A percentile compares a stretch with the other conserved stretches of the same genome.
phyloP scores from a whole-genome alignment of 768 basidiomycete species.

The Russula ochroleuca region DNA sequence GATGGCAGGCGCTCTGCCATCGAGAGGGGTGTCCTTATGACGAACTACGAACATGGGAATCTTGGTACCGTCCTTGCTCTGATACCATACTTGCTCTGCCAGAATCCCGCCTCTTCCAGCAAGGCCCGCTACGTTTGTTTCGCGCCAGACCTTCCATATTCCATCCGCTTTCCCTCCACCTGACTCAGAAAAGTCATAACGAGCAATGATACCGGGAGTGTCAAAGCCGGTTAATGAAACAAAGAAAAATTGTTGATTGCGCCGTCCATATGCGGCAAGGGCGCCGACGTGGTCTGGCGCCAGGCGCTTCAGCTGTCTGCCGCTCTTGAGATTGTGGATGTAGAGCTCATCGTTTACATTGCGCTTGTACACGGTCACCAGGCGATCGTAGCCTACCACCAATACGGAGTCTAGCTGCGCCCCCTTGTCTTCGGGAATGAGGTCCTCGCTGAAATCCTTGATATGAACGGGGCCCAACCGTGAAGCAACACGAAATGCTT shows the following conservation, averaged over 20 bases:
- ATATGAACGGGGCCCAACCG: constrained; percentile 28
- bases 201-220: constrained; percentile 60
- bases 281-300: constrained; percentile 66
- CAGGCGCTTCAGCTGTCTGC: constrained; percentile 51
- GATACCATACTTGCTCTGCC: constrained; percentile 72
- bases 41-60: constrained; percentile 85
- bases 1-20: constrained; percentile 71
- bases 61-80: constrained; percentile 71
- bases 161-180: constrained; percentile 37
- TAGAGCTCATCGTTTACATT: constrained; percentile 83
- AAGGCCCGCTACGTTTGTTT: constrained; percentile 56
- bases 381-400: constrained; percentile 50
- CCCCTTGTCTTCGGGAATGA: constrained; percentile 65
- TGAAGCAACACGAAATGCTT: constrained; percentile 33
- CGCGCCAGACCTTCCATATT: constrained; percentile 55
- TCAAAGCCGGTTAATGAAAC: constrained; percentile 63
- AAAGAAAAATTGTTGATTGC: constrained; percentile 59
- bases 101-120: constrained; percentile 60
- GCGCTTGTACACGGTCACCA: constrained; percentile 62
- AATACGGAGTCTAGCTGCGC: constrained; percentile 53
- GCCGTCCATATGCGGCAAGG: constrained; percentile 47
- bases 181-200: constrained; percentile 50
- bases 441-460: constrained; percentile 46
- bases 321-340: constrained; percentile 52
- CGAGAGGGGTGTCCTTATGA: constrained; percentile 62